Conservation (phyloP, 306 rosid species). For the Ormosia emarginata region DNA sequence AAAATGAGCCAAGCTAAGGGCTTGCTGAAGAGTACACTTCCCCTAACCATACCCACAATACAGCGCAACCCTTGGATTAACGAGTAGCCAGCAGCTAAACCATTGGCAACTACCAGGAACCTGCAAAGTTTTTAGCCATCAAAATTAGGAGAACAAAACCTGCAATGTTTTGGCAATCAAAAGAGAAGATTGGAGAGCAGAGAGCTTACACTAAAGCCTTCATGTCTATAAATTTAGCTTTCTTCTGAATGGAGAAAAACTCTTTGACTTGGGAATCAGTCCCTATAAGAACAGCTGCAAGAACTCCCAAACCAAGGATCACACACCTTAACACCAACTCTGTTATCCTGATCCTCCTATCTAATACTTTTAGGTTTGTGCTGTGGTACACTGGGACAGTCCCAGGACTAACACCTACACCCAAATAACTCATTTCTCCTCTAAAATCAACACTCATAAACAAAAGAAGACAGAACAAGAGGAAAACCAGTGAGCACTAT, state of each 20-base stretch:
- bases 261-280: constrained; percentile 74
- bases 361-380: constrained; percentile 48
- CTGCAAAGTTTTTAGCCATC: constrained; percentile 29
- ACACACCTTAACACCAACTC: constrained; percentile 73
- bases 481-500: neutral
- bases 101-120: constrained; percentile 72
- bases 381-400: constrained; percentile 58
- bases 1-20: constrained; percentile 85
- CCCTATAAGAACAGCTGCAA: constrained; percentile 70
- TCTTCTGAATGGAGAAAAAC: constrained; percentile 65
- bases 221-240: constrained; percentile 77
- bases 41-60: constrained; percentile 52
- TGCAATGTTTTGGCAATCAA: neutral
- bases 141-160: neutral
- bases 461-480: neutral
- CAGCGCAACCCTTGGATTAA: constrained; percentile 67
- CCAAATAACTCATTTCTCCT: constrained; percentile 59
- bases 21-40: constrained; percentile 64
- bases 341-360: constrained; percentile 53
- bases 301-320: constrained; percentile 57
- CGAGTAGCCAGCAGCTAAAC: constrained; percentile 68
- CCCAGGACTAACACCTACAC: constrained; percentile 87
- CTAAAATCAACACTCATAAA: constrained; percentile 3
- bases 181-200: neutral
- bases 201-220: constrained; percentile 72